Evolutionary conservation across 768 basidiomycete genomes (phyloP).

Genomic region (Collybia nuda): DNA sequence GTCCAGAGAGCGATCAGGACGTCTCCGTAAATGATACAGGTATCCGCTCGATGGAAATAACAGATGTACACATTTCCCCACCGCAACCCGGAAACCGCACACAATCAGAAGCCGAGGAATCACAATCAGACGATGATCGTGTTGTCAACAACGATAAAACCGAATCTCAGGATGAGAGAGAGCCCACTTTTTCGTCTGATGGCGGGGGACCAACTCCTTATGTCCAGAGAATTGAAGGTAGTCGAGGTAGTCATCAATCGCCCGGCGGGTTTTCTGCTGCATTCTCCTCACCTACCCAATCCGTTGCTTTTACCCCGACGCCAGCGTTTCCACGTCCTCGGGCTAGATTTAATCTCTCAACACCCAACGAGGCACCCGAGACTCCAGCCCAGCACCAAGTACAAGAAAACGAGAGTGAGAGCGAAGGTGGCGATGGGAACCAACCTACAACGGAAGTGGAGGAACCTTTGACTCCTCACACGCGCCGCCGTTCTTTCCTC

Average conservation of each 20-base stretch:
- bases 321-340: slow-evolving; percentile 63
- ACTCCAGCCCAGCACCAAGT: slow-evolving; percentile 25
- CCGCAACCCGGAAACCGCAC: slow-evolving; percentile 21
- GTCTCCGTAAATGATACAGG: slow-evolving; percentile 31
- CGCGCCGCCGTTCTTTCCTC: slow-evolving; percentile 78
- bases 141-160: slow-evolving; percentile 13
- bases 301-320: slow-evolving; percentile 65
- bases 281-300: slow-evolving; percentile 55
- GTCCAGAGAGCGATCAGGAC: slow-evolving; percentile 21
- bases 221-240: slow-evolving; percentile 23
- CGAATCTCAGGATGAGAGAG: slow-evolving; percentile 28
- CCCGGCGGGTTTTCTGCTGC: slow-evolving; percentile 35
- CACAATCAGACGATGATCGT: slow-evolving; percentile 9
- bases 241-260: slow-evolving; percentile 27
- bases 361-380: slow-evolving; percentile 38
- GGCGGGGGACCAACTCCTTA: slow-evolving; percentile 47
- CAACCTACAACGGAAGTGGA: slow-evolving; percentile 24
- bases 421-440: slow-evolving; percentile 19
- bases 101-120: slow-evolving; percentile 6
- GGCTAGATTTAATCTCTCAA: slow-evolving; percentile 58
- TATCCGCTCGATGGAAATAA: slow-evolving; percentile 51
- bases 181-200: slow-evolving; percentile 76
- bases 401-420: slow-evolving; percentile 13
- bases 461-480: slow-evolving; percentile 63
- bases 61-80: slow-evolving; percentile 49